Percentiles rank a stretch among this genome's conserved stretches.
phyloP scores from a whole-genome alignment of 495 filamentous ascomycete species.

The Xylaria curta region DNA sequence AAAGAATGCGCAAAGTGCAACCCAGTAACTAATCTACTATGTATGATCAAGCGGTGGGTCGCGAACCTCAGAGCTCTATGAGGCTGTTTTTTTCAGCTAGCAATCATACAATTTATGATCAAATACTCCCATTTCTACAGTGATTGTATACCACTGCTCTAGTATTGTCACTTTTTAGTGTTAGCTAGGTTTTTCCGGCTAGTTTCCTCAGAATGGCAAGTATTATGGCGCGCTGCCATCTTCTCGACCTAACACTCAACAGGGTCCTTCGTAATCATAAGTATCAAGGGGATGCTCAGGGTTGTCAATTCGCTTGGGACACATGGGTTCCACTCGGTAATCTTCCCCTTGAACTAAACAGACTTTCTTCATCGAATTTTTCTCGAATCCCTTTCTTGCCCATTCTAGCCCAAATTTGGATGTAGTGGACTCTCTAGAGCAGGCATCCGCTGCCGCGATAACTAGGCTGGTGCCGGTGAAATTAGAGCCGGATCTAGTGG shows the following conservation, averaged over 20 bases:
- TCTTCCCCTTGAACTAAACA: slow-evolving; percentile 44
- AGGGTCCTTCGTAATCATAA: slow-evolving; percentile 16
- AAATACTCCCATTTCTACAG: not conserved
- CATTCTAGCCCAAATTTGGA: slow-evolving; percentile 13
- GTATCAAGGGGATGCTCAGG: slow-evolving; percentile 37
- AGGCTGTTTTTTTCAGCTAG: not conserved
- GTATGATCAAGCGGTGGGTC: not conserved
- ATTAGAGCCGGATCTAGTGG: slow-evolving; percentile 20
- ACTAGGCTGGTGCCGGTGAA: slow-evolving; percentile 22
- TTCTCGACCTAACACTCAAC: slow-evolving; percentile 16
- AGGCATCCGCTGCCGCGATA: slow-evolving; percentile 26
- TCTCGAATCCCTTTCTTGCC: slow-evolving; percentile 40
- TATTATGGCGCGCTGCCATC: slow-evolving; percentile 18
- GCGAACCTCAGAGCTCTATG: not conserved
- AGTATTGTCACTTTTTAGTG: not conserved
- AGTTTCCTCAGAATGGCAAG: slow-evolving; percentile 11
- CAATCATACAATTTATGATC: not conserved
- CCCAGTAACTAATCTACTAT: not conserved
- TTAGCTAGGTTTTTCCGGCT: not conserved
- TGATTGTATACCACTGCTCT: not conserved
- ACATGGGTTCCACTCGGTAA: slow-evolving; percentile 39
- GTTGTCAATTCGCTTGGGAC: slow-evolving; percentile 32
- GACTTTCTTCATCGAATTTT: slow-evolving; percentile 40
- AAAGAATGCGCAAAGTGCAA: not conserved
- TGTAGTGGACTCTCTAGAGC: slow-evolving; percentile 19